phyloP scores from a whole-genome alignment of 805 yeast species.

The Zygosaccharomyces rouxii region DNA sequence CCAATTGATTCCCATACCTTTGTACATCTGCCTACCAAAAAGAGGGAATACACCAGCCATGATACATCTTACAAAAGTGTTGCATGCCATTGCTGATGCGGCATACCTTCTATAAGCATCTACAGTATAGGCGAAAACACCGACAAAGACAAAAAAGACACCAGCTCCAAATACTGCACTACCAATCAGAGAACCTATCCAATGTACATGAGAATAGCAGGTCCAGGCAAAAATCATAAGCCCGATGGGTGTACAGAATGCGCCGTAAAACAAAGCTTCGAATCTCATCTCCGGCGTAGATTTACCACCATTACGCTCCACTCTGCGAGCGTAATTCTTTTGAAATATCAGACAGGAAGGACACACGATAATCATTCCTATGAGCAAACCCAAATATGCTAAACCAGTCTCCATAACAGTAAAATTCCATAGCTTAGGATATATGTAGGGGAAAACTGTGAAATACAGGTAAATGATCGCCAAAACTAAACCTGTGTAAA shows the following conservation, averaged over 20 bases:
- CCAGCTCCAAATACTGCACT: conserved; percentile 75
- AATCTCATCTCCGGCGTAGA: conserved; percentile 59
- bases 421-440: conserved; percentile 49
- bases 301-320: conserved; percentile 42
- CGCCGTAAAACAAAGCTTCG: conserved; percentile 60
- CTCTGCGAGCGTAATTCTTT: conserved; percentile 41
- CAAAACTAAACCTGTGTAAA: conserved; percentile 53
- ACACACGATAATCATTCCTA: conserved; percentile 48
- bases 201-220: conserved; percentile 52
- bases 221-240: conserved; percentile 80
- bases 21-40: conserved; percentile 55
- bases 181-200: conserved; percentile 68
- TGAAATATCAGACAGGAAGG: conserved; percentile 43
- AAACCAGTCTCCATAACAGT: conserved; percentile 54
- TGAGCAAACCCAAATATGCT: conserved; percentile 56
- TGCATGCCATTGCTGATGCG: conserved; percentile 50
- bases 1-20: conserved; percentile 53
- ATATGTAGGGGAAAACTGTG: conserved; percentile 61
- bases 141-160: conserved; percentile 60
- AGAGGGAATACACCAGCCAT: conserved; percentile 57
- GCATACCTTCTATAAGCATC: conserved; percentile 55
- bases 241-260: conserved; percentile 56
- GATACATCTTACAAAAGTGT: conserved; percentile 48
- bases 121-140: conserved; percentile 61
- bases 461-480: conserved; percentile 63